phyloP scores from a whole-genome alignment of 1,139 yeast species.

The Geotrichum fermentans region DNA sequence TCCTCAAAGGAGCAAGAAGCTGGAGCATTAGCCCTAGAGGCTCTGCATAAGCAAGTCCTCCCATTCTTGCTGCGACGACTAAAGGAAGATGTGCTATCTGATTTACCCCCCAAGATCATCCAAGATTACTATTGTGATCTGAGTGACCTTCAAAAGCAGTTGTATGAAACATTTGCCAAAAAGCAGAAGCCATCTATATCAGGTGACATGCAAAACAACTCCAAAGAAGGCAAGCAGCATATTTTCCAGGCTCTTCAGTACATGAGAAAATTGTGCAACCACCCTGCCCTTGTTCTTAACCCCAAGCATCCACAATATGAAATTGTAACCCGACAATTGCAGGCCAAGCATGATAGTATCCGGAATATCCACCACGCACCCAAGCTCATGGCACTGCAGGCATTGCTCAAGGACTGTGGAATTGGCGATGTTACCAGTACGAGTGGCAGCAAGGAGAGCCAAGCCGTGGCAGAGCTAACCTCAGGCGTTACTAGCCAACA shows the following conservation, averaged over 20 bases:
- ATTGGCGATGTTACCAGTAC: conserved; percentile 53
- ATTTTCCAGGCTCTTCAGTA: conserved; percentile 96
- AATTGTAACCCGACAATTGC: conserved; percentile 58
- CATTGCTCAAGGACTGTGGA: conserved; percentile 85
- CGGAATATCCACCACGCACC: conserved; percentile 85
- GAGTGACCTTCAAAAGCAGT: conserved; percentile 79
- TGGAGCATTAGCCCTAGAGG: conserved; percentile 93
- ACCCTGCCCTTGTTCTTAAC: conserved; percentile 87
- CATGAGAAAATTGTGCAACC: conserved; percentile 95
- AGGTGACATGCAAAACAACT: conserved; percentile 50
- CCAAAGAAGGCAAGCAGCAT: conserved; percentile 67
- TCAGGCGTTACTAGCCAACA: conserved; percentile 90
- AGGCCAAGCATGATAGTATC: conserved; percentile 54
- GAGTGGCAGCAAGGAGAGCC: conserved; percentile 20
- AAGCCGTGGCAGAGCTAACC: conserved; percentile 42
- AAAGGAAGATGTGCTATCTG: conserved; percentile 93
- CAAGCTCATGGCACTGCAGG: conserved; percentile 76
- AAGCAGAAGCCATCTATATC: conserved; percentile 74
- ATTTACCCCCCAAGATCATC: conserved; percentile 94
- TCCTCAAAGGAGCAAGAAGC: conserved; percentile 95
- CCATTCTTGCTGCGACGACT: conserved; percentile 95
- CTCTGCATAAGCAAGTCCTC: conserved; percentile 90
- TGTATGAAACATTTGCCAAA: conserved; percentile 86
- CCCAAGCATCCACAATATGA: conserved; percentile 78
- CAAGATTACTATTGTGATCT: conserved; percentile 97